Base-by-base conservation (phyloP, 768 basidiomycete species). In the Mycena maculata region DNA sequence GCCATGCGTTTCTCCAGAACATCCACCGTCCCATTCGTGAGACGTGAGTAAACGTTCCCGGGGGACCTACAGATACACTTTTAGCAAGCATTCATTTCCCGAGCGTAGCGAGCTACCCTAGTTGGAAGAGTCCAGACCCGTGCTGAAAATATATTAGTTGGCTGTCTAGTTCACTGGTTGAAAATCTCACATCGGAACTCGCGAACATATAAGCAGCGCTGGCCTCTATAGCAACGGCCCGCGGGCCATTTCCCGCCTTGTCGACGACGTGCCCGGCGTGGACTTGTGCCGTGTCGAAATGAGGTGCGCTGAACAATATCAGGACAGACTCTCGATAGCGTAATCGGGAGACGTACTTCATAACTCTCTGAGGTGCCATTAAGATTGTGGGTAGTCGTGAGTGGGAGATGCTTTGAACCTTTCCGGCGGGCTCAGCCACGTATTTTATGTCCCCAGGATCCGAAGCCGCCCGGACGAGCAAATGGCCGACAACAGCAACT, bases 1-100 rank as follows among this genome's bases (percentile, higher is more conserved):
- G 66, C 66, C 60, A 68, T 68, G 1, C 66, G 54, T 18, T 59
- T 22, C 13, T 68, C 60, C 7, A 68, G 50, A 31, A 68, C 61
- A 1, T 62, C 60, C 16, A 68, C 66, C n/a, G 66, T 68, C 33
- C 8, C 47, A 23, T 68, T 68, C 22, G 48, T 68, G 9, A 68
- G 56, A 23, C 66, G 60, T 2, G 60, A 62, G 30, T 68, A 68
- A 12, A 68, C 60, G 49, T 68, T 13, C 2, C 66, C 66, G 4
- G 42, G 54, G 8, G 42, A 15, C 33, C 60, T 67, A 15, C 22
- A 22, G 2, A 58, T 23, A 9, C 9, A 28, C 5, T 22, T 11
- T 44, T 30, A 59, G 27, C 16, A 8, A 42, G 5, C 45, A 13
- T 13, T 38, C 16, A 38, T 1, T 23, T 11, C 41, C 20, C 20